Base-by-base conservation (phyloP, 768 basidiomycete genomes). In the Boletales sp. region DNA sequence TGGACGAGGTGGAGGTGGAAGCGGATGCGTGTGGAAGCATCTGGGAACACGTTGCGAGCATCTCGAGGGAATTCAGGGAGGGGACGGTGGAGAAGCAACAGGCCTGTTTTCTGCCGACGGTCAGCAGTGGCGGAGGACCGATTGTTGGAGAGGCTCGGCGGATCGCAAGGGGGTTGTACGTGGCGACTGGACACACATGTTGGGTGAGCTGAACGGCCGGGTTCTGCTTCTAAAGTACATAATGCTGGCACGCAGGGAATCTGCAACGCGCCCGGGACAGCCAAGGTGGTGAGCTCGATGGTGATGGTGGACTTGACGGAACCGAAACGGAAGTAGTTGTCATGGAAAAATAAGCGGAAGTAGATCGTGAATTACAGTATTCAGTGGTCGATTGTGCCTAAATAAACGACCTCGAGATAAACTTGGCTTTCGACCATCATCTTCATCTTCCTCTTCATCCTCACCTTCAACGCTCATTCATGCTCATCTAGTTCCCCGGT, bases 211-310 rank as follows among this genome's bases (percentile, higher is more conserved):
- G 31, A 5, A 32, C 9, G 13, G 2, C 9, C 13, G 31, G 31
- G 31, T 32, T n/a, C n/a, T n/a, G n/a, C n/a, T n/a, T n/a, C n/a
- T n/a, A n/a, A 5, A 13, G 2, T 5, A 32, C 9, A 32, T 13
- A 8, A 10, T 10, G 13, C 31, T 32, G 2, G 31, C 9, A 32
- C 13, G 31, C 48, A 87, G 86, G 87, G 87, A 0, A 84, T 89
- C 37, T 88, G 82, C 64, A 88, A 88, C 63, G 90, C 84, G 4
- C 90, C 92, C 0, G 92, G 89, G 5, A 94, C 90, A 4, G 93
- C 85, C 2, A 80, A 77, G 56, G 81, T 80, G 8, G 64, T 97
- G 37, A 73, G 81, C 13, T 87, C 91, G 64, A 68, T 89, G 15
- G 69, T 93, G 8, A 72, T 92, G 69, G 79, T 84, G 30, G 87